Evolutionary conservation across 768 basidiomycete species (phyloP).

Genomic region (Postia placenta): DNA sequence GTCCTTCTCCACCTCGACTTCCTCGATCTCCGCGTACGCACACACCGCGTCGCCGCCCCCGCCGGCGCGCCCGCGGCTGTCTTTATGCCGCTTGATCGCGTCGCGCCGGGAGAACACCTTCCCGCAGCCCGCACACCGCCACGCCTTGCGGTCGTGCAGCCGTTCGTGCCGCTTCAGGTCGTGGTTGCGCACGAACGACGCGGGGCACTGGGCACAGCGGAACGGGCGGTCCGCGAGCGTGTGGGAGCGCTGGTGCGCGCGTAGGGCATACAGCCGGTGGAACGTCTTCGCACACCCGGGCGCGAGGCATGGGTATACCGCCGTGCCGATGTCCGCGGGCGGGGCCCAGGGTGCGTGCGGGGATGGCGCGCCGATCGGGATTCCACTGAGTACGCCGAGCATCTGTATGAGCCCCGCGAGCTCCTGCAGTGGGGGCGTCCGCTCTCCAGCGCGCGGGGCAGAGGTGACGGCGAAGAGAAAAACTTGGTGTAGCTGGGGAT

Average conservation of each 20-base stretch:
- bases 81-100: conserved; percentile 74
- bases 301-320: conserved; percentile 75
- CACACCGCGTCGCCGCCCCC: conserved; percentile 31
- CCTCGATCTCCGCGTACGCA: conserved; percentile 44
- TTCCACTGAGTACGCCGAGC: conserved; percentile 72
- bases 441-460: conserved; percentile 27
- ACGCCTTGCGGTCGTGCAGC: conserved; percentile 67
- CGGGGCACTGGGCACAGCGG: conserved; percentile 59
- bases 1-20: conserved; percentile 51
- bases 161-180: conserved; percentile 75
- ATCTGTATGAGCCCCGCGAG: conserved; percentile 79
- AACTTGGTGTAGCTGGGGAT: conserved; percentile 66
- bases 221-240: conserved; percentile 53
- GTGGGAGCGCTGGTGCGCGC: conserved; percentile 66
- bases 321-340: conserved; percentile 53
- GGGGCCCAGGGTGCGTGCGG: conserved; percentile 24
- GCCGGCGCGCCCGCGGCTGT: conserved; percentile 44
- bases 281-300: conserved; percentile 63
- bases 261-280: conserved; percentile 60
- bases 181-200: conserved; percentile 73
- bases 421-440: conserved; percentile 59
- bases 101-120: conserved; percentile 75
- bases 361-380: conserved; percentile 52
- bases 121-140: conserved; percentile 67
- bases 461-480: conserved; percentile 77